Evolutionary conservation across 2,329 filamentous ascomycete genomes (phyloP).

Genomic region (Colletotrichum magnum): DNA sequence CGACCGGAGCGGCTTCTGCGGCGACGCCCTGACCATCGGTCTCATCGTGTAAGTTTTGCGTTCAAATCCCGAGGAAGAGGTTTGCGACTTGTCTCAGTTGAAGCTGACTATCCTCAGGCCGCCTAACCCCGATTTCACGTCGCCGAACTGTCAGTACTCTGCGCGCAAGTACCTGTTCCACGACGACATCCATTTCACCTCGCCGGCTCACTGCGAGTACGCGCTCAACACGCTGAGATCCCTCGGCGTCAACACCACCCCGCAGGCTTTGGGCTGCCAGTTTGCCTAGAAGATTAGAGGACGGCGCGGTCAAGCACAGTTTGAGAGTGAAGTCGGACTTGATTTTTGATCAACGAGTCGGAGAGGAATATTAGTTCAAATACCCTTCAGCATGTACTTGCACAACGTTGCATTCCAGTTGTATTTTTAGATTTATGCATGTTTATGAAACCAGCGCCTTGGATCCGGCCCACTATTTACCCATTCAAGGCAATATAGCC

Average conservation of each 20-base stretch:
- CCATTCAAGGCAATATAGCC: not conserved
- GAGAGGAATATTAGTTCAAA: not conserved
- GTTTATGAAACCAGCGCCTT: not conserved
- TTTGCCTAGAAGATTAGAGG: not conserved
- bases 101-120: not conserved
- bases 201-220: conserved; percentile 25
- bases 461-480: conserved; percentile 10
- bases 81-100: not conserved
- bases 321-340: not conserved
- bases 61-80: not conserved
- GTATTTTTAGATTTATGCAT: not conserved
- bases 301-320: not conserved
- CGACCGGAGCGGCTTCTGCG: conserved; percentile 10
- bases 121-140: conserved; percentile 12
- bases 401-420: too few species aligned
- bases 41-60: conserved; percentile 10
- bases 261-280: conserved; percentile 20
- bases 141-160: conserved; percentile 9
- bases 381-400: too few species aligned
- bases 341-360: too few species aligned
- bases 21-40: conserved; percentile 1
- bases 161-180: conserved; percentile 29
- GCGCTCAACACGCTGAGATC: conserved; percentile 16
- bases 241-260: conserved; percentile 9
- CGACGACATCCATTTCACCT: conserved; percentile 26